Evolutionary conservation across 306 rosid species (phyloP), one percentile per base, ranked within the genome.

Genomic region (Echinosophora koreensis): DNA sequence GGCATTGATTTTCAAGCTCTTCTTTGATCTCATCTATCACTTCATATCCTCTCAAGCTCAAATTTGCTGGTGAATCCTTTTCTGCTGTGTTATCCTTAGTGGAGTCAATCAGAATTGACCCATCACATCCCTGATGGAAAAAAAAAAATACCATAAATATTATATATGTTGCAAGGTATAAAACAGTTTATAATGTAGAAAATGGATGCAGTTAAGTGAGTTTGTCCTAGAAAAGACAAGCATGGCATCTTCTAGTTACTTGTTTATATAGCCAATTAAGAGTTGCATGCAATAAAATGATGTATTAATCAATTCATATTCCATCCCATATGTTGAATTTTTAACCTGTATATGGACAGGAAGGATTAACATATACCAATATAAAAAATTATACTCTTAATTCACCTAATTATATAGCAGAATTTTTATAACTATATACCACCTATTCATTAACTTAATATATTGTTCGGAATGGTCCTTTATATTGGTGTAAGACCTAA

Each of bases 11-110:
- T 66, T 93, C 97, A 2, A 93, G 84, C 84, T 86, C 67, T 57
- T 84, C 85, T 66, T 93, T 93, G 65, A 89, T 91, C 32, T 80
- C 85, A 54, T 93, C 98, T 27, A 93, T 89, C 41, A 91, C 38
- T 71, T 91, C 92, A n/a, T 85, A 93, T 16, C 98, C 98, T 57
- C 93, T 83, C 79, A 93, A 77, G 84, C 98, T 93, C 79, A 91
- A 66, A 77, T 93, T 93, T 15, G 90, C 96, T 2, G 93, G 97
- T 13, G 98, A 93, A 79, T 93, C 98, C 77, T 93, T 93, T 55
- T 93, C 98, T 32, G 97, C 93, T 5, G 44, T 89, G 88, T 91
- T 91, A 9, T 72, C 89, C 13, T 79, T 69, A 3, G 96, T 87
- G 35, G 98, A 91, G 67, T 93, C 96, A 5, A 93, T 75, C 27